Conservation (phyloP, 441 rosid species). For the Lepidium campestre region DNA sequence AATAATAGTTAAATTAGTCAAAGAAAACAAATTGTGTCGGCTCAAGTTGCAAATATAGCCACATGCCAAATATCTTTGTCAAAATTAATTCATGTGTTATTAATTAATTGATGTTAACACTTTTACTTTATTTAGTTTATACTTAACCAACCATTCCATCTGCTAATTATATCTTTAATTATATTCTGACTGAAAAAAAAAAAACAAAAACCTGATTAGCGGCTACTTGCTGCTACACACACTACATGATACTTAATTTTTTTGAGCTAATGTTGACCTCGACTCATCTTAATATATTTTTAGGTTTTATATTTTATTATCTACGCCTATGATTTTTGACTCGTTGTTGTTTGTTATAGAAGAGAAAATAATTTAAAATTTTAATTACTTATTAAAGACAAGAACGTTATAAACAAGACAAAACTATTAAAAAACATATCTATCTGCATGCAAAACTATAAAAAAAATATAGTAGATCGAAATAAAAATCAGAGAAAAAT, state of each 20-base stretch:
- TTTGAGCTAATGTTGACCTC: neutral
- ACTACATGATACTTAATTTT: neutral
- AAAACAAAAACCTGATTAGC: neutral
- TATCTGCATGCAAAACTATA: neutral
- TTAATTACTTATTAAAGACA: neutral
- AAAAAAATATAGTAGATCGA: no score
- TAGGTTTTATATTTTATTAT: neutral
- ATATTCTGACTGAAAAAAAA: neutral
- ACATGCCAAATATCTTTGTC: constrained; percentile 9
- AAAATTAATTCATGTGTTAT: neutral
- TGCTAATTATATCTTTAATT: neutral
- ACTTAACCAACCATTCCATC: constrained; percentile 11
- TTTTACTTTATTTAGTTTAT: neutral
- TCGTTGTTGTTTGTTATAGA: neutral
- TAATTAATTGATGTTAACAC: constrained; percentile 14
- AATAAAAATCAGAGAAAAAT: neutral
- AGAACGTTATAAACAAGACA: neutral
- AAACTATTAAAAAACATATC: neutral
- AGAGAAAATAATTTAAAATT: neutral
- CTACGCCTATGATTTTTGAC: neutral
- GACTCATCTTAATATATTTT: neutral
- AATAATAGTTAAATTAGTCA: neutral
- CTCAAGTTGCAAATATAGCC: constrained; percentile 18
- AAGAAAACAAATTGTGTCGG: constrained; percentile 19
- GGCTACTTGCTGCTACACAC: neutral